Evolutionary conservation across 1,284 basidiomycete genomes (phyloP).

Genomic region (Fomes fomentarius): DNA sequence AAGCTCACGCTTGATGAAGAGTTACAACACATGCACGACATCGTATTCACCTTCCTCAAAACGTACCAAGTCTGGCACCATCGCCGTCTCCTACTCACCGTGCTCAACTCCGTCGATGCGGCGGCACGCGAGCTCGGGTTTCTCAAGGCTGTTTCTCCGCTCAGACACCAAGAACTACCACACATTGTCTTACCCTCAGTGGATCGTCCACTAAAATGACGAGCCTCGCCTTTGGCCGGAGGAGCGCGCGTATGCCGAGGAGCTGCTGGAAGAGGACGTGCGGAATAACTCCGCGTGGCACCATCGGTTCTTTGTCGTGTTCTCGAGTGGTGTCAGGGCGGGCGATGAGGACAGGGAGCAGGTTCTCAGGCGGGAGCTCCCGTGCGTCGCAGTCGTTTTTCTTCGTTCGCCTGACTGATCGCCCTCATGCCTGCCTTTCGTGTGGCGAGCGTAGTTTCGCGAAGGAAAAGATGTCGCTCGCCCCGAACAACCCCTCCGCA

Average conservation of each 20-base stretch:
- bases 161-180: slow-evolving; percentile 94
- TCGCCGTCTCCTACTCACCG: slow-evolving; percentile 78
- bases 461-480: slow-evolving; percentile 81
- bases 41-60: slow-evolving; percentile 84
- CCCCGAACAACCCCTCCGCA: slow-evolving; percentile 89
- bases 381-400: slow-evolving; percentile 48
- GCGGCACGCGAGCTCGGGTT: slow-evolving; percentile 75
- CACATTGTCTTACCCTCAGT: slow-evolving; percentile 94
- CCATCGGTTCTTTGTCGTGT: slow-evolving; percentile 94
- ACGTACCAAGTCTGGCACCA: slow-evolving; percentile 99
- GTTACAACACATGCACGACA: slow-evolving; percentile 81
- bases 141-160: slow-evolving; percentile 68
- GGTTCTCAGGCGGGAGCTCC: slow-evolving; percentile 67
- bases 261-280: slow-evolving; percentile 77
- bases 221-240: slow-evolving; percentile 69
- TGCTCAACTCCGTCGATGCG: slow-evolving; percentile 40
- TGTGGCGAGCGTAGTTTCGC: slow-evolving; percentile 45
- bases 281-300: slow-evolving; percentile 99
- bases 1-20: slow-evolving; percentile 73
- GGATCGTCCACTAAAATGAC: slow-evolving; percentile 82
- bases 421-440: background rate
- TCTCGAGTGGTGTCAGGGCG: slow-evolving; percentile 63
- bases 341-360: slow-evolving; percentile 62
- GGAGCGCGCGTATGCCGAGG: slow-evolving; percentile 81
- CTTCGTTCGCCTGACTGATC: background rate